Evolutionary conservation across 2,329 filamentous ascomycete species (phyloP), one percentile per base, ranked within the genome.

Genomic region (Penicillium sp.): DNA sequence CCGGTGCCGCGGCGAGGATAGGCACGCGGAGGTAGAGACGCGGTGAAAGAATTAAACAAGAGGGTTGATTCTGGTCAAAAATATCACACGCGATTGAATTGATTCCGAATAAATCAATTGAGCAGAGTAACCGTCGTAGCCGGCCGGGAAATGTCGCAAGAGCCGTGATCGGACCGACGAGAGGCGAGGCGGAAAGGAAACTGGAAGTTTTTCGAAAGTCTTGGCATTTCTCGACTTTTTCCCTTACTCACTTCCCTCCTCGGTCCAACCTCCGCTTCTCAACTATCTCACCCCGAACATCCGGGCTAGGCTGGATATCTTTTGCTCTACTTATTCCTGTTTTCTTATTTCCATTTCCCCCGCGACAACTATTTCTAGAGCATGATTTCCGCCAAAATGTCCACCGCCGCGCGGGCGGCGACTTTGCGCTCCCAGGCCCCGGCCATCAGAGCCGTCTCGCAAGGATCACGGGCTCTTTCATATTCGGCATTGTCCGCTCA

Each of bases 351-450:
- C n/a, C 22, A n/a, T 61, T 24, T 56, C 26, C 10, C 47, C 26
- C 56, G 28, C 35, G 5, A 54, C 47, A 15, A 1, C 2, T 30
- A 56, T 42, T 58, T 58, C 45, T 59, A 72, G 69, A 78, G 74
- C 69, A 80, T 80, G 78, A 76, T 80, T 68, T 72, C 73, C 58
- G 68, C 77, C 30, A 78, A 70, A 67, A 71, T 77, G 72, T 71
- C 75, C 56, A 72, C 72, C 62, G 73, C 74, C 68, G 73, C 73
- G 63, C 76, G 76, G 68, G 73, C 73, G 69, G 75, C 72, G 65
- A 72, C 75, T 58, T 63, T 77, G 65, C 73, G 75, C 70, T 74
- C 75, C 56, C 70, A 77, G 57, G 61, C 68, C 56, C 70, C 73
- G 60, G 66, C 70, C 55, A 61, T 76, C 60, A 78, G 72, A 65